Evolutionary conservation across 2,329 filamentous ascomycete species (phyloP).

Genomic region (Gaeumannomyces sp.): DNA sequence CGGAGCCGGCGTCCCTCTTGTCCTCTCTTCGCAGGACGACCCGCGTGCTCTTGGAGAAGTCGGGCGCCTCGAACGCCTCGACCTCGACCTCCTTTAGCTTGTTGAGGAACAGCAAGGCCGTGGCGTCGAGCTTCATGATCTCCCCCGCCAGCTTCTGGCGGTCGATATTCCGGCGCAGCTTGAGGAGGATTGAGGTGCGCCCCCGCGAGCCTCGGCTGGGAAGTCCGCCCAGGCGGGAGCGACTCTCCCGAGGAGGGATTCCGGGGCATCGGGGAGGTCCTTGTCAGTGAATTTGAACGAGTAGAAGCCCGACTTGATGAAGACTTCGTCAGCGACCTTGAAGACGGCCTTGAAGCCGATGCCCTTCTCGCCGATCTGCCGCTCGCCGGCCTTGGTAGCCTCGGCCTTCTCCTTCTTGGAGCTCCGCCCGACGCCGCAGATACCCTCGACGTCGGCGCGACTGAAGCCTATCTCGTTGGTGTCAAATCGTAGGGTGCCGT

Average conservation of each 20-base stretch:
- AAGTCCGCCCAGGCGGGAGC: constrained; percentile 32
- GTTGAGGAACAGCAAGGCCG: constrained; percentile 34
- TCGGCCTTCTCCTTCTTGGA: too few relatives aligned
- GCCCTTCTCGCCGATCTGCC: constrained; percentile 42
- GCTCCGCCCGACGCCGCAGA: constrained; percentile 33
- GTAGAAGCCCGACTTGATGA: constrained; percentile 36
- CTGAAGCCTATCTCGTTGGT: constrained; percentile 44
- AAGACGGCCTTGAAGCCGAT: constrained; percentile 47
- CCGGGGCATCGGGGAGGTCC: constrained; percentile 19
- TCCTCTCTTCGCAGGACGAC: constrained; percentile 2
- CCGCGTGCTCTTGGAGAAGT: too few relatives aligned
- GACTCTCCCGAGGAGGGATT: constrained; percentile 44
- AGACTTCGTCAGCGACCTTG: constrained; percentile 35
- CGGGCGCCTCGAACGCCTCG: too few relatives aligned
- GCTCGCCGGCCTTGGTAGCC: constrained; percentile 28
- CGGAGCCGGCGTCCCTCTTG: not conserved
- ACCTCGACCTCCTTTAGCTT: constrained; percentile 23
- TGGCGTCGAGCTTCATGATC: constrained; percentile 17
- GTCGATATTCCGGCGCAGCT: constrained; percentile 25
- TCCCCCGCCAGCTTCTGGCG: constrained; percentile 9
- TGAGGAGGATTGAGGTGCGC: constrained; percentile 31
- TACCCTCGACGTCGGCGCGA: constrained; percentile 32
- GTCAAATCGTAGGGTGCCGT: constrained; percentile 32
- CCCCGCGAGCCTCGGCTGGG: constrained; percentile 10
- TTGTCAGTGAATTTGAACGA: constrained; percentile 36